These are phyloP conservation scores for Parathielavia hyrcaniae DNA, from an alignment of 495 filamentous ascomycete species.

Conservation along the genomic window DNA sequence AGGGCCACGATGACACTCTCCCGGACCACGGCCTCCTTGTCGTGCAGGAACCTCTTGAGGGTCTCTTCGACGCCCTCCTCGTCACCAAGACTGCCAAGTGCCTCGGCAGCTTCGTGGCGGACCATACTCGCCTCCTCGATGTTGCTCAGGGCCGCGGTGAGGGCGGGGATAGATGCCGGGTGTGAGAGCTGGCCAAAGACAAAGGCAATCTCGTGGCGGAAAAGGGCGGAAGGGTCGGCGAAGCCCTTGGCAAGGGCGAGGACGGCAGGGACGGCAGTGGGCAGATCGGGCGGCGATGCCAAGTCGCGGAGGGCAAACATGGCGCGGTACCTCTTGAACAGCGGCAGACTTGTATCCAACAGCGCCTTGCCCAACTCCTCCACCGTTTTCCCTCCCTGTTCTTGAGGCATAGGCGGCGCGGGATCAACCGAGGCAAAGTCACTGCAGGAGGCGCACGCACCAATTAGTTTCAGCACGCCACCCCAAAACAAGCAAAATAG, in stretches of 20 bases:
- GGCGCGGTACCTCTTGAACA: conserved; percentile 91
- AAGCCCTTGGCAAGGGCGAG: conserved; percentile 82
- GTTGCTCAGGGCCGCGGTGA: conserved; percentile 72
- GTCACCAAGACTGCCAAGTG: conserved; percentile 89
- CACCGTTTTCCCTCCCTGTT: conserved; percentile 54
- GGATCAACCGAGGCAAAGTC: conserved; percentile 95
- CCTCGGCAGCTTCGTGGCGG: conserved; percentile 93
- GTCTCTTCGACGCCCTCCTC: conserved; percentile 87
- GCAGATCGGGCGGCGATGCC: conserved; percentile 81
- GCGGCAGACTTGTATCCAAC: conserved; percentile 66
- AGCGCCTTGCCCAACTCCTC: conserved; percentile 67
- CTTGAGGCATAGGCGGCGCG: conserved; percentile 75
- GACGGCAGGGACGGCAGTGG: conserved; percentile 77
- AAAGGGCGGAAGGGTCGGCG: conserved; percentile 80
- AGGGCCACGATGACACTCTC: conserved; percentile 93
- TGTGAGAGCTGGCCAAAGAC: conserved; percentile 95
- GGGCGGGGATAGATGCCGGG: conserved; percentile 87
- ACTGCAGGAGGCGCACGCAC: conserved; percentile 49
- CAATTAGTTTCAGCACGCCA: conserved; percentile 5
- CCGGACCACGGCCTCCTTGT: conserved; percentile 85
- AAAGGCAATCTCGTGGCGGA: conserved; percentile 96
- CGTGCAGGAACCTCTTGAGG: conserved; percentile 75
- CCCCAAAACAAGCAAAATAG: neutral
- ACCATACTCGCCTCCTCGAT: conserved; percentile 87
- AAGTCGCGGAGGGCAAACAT: conserved; percentile 97